Base-by-base conservation (phyloP, 352 stramenopile genomes). In the Phytophthora aleatoria region DNA sequence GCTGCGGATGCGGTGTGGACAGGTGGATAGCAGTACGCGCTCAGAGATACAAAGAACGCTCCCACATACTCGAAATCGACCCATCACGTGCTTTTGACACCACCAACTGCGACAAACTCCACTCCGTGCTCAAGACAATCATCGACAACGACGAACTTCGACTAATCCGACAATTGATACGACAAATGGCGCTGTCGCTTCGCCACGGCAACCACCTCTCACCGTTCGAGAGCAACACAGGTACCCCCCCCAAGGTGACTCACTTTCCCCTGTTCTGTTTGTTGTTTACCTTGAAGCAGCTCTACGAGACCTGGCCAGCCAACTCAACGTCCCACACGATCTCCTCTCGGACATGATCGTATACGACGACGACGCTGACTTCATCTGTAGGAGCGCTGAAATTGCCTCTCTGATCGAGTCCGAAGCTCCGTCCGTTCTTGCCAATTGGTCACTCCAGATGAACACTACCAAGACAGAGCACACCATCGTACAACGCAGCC, bases 391-490 rank as follows among this genome's bases (percentile, higher is more conserved):
- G 28, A 38, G 26, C 45, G 45, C 45, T 24, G 45, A 51, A 38
- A 35, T 38, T n/a, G 45, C 45, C 16, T 38, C 26, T 24, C 10
- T 51, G 26, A 38, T 51, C 45, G 45, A 38, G 26, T 26, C 41
- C 24, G 15, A 48, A 48, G 41, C 41, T 4, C 41, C 26, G 36
- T 20, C 45, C 45, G 12, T 38, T 38, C 45, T 51, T 9, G 45
- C 12, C 45, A 35, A 51, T 16, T 51, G 24, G 45, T 55, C 50
- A 0, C 35, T 66, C 31, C 20, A 61, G 24, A 66, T 66, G 49
- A 66, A 61, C 43, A 58, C 50, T 6, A 15, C 41, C 20, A 60
- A 61, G 42, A 61, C 50, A 1, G 58, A 66, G 7, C 41, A 55
- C 10, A 66, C 30, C 9, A 50, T 55, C 10, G 24, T 66, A 27